phyloP scores from a whole-genome alignment of 768 basidiomycete species.

The Cyclocybe aegerita region DNA sequence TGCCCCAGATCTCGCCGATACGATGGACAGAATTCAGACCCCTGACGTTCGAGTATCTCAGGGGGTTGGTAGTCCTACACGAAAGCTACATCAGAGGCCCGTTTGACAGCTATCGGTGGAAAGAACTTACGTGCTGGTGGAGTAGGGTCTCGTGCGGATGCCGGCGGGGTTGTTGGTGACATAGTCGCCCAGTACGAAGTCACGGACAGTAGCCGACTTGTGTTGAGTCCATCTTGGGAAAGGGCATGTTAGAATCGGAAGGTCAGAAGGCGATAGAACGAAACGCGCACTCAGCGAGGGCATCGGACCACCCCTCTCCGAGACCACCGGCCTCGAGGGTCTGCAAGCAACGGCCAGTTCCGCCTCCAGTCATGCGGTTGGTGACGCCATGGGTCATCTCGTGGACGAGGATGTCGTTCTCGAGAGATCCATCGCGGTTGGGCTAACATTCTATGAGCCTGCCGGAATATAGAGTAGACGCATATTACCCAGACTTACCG shows the following conservation, averaged over 20 bases:
- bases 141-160: conserved; percentile 56
- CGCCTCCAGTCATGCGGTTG: conserved; percentile 48
- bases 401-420: conserved; percentile 52
- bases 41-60: conserved; percentile 36
- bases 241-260: not conserved
- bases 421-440: conserved; percentile 36
- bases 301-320: conserved; percentile 69
- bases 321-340: conserved; percentile 61
- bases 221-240: conserved; percentile 36
- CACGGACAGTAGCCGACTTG: conserved; percentile 30
- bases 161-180: conserved; percentile 47
- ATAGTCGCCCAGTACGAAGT: conserved; percentile 44
- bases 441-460: conserved; percentile 1
- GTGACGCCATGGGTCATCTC: conserved; percentile 49
- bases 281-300: conserved; percentile 34
- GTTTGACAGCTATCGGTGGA: not conserved
- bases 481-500: too few species aligned
- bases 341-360: conserved; percentile 58
- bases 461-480: too few species aligned
- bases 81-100: not conserved
- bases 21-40: conserved; percentile 42
- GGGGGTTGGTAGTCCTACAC: conserved; percentile 36
- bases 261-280: not conserved
- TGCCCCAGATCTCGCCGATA: conserved; percentile 57
- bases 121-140: conserved; percentile 40